Evolutionary conservation across 345 rosid species (phyloP).

Genomic region (Eutrema heterophyllum): DNA sequence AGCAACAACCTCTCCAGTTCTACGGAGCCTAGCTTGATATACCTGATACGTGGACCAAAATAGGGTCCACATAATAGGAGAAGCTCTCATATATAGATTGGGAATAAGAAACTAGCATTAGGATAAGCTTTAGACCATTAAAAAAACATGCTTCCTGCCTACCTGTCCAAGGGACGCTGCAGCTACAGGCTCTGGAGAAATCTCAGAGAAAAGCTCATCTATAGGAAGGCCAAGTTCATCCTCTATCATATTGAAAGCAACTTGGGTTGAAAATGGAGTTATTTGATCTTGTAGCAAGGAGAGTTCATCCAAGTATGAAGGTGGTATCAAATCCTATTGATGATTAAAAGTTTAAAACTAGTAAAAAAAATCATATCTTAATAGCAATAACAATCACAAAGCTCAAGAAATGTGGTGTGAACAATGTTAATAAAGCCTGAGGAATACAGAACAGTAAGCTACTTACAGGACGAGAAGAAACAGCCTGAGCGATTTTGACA

Average conservation of each 20-base stretch:
- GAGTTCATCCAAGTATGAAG: conserved; percentile 78
- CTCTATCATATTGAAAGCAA: conserved; percentile 73
- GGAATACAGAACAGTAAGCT: background rate
- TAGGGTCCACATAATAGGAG: background rate
- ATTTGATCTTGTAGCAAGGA: conserved; percentile 85
- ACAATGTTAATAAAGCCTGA: background rate
- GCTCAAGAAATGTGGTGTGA: background rate
- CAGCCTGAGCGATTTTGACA: conserved; percentile 87
- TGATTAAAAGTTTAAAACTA: conserved; percentile 5
- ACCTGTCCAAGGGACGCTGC: conserved; percentile 99
- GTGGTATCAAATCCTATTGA: conserved; percentile 80
- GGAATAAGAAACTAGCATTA: conserved; percentile 1
- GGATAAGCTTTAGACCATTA: background rate
- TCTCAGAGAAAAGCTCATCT: conserved; percentile 75
- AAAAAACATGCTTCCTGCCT: background rate
- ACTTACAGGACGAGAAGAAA: conserved; percentile 90
- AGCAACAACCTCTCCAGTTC: conserved; percentile 62
- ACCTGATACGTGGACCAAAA: conserved; percentile 46
- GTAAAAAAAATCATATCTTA: background rate
- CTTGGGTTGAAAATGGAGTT: conserved; percentile 80
- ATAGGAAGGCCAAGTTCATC: conserved; percentile 69
- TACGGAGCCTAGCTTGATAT: conserved; percentile 84
- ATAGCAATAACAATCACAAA: background rate
- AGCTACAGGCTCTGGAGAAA: conserved; percentile 85
- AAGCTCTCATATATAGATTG: background rate